These are phyloP conservation scores for Triglochin maritima DNA, from an alignment of 106 monocot species.

Conservation along the genomic window DNA sequence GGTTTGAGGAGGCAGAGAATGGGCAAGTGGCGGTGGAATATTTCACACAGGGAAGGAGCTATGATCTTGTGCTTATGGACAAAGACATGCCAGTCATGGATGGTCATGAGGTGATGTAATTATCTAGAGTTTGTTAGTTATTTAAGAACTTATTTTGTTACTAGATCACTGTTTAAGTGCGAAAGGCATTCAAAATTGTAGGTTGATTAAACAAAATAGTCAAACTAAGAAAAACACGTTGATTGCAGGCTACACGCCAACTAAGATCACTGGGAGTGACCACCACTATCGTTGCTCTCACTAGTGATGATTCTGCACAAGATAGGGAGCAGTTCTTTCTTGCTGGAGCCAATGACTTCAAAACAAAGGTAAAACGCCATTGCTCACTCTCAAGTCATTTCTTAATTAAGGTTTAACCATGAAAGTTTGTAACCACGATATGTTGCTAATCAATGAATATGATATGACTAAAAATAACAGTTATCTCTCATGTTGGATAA, in stretches of 20 bases:
- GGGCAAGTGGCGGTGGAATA: conserved; percentile 16
- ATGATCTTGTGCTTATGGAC: conserved; percentile 26
- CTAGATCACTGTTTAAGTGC: neutral
- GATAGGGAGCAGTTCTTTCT: conserved; percentile 11
- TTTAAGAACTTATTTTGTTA: neutral
- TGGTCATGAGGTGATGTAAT: conserved; percentile 12
- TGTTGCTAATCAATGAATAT: too few species aligned
- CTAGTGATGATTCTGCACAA: neutral
- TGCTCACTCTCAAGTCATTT: too few species aligned
- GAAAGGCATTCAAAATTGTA: neutral
- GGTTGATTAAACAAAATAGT: too few species aligned
- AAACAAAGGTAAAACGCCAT: conserved; percentile 8
- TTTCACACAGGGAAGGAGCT: conserved; percentile 9
- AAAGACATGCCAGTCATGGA: conserved; percentile 28
- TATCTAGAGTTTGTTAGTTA: neutral
- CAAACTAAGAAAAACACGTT: too few species aligned
- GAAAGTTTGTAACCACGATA: too few species aligned
- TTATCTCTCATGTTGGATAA: too few species aligned
- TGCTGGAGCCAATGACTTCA: conserved; percentile 19
- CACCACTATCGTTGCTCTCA: conserved; percentile 14
- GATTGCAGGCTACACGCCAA: conserved; percentile 16
- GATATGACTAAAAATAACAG: too few species aligned
- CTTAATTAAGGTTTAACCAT: too few species aligned
- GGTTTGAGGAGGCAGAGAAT: conserved; percentile 18
- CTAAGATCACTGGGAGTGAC: conserved; percentile 13